Percentiles rank a stretch among this genome's conserved stretches.
These are phyloP conservation scores for Colletotrichum karsti DNA, from an alignment of 2,329 filamentous ascomycete species.

Conservation along the genomic window DNA sequence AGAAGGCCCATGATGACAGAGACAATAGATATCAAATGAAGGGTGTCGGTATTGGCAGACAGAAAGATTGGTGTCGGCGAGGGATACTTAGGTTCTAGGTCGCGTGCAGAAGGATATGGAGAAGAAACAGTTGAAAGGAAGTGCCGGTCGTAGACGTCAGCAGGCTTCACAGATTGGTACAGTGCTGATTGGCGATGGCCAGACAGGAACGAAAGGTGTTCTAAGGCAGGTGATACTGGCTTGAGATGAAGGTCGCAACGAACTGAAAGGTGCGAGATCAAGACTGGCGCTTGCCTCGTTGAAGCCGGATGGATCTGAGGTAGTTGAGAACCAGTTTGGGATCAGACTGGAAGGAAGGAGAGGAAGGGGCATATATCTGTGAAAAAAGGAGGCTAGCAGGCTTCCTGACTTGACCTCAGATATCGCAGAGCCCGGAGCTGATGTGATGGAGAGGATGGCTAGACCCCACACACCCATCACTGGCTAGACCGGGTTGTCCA, in stretches of 20 bases:
- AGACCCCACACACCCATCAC: neutral
- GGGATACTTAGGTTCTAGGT: slow-evolving; percentile 4
- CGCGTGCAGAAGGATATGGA: neutral
- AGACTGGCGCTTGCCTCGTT: neutral
- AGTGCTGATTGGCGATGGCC: neutral
- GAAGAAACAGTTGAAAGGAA: neutral
- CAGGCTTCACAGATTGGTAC: neutral
- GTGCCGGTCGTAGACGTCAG: neutral
- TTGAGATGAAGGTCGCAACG: neutral
- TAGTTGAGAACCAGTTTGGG: neutral
- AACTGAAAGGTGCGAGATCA: slow-evolving; percentile 2
- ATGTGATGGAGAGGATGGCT: neutral
- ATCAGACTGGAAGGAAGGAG: neutral
- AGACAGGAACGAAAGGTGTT: neutral
- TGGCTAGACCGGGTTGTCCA: neutral
- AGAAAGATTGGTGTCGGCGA: neutral
- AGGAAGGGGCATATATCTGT: slow-evolving; percentile 8
- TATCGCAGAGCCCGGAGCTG: neutral
- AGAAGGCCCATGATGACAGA: slow-evolving; percentile 43
- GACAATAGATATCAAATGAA: neutral
- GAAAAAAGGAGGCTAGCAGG: neutral
- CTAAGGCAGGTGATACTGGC: neutral
- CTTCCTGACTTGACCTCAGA: neutral
- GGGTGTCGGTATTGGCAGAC: neutral
- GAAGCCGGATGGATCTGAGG: neutral